These are phyloP conservation scores for Ophiostoma quercus DNA, from an alignment of 2,329 filamentous ascomycete genomes.

Conservation along the genomic window DNA sequence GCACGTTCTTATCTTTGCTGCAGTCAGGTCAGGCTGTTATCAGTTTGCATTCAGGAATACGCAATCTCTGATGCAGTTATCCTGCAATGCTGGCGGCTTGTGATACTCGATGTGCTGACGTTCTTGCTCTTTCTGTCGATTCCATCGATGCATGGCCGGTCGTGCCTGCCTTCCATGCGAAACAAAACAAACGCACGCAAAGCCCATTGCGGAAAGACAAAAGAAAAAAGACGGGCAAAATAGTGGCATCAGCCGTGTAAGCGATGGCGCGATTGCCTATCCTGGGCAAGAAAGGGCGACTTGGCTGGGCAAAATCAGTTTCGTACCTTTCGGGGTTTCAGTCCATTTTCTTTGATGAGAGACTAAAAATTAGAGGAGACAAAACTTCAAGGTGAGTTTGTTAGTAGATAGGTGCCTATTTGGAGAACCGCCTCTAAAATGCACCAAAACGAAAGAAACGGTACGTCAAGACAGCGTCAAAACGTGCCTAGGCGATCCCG, in stretches of 20 bases:
- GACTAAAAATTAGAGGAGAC: background rate
- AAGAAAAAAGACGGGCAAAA: slow-evolving; percentile 16
- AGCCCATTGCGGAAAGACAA: background rate
- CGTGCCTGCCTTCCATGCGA: background rate
- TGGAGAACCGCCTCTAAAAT: background rate
- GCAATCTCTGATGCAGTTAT: background rate
- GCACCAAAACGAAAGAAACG: background rate
- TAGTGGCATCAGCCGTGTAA: slow-evolving; percentile 31
- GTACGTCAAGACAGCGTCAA: background rate
- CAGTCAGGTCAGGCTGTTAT: background rate
- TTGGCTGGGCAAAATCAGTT: background rate
- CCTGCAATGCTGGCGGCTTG: background rate
- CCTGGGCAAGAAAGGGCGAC: background rate
- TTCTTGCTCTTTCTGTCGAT: background rate
- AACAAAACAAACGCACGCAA: background rate
- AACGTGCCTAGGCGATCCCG: slow-evolving; percentile 12
- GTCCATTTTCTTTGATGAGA: background rate
- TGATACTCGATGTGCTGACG: background rate
- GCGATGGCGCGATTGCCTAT: slow-evolving; percentile 32
- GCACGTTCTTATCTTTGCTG: background rate
- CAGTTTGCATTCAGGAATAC: background rate
- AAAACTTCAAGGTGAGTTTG: background rate
- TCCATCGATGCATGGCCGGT: background rate
- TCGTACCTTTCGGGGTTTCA: no score
- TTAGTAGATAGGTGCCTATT: background rate